Percentiles rank a stretch among this genome's conserved stretches.
Conservation (phyloP, 768 basidiomycete genomes). For the Cubamyces sp. region DNA sequence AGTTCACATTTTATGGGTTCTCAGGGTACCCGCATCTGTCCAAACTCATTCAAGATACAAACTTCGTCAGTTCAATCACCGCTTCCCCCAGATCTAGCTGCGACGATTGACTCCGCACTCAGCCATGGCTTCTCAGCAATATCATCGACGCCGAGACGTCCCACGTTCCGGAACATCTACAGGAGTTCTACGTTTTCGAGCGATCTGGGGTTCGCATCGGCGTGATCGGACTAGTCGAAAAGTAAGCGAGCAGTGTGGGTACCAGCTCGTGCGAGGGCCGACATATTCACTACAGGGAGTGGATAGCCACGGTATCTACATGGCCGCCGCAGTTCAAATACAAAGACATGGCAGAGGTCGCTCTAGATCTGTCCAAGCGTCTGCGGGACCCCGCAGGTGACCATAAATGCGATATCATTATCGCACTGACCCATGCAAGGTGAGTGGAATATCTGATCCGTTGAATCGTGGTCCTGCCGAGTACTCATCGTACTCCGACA, state of each 20-base stretch:
- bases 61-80: conserved; percentile 56
- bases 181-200: conserved; percentile 69
- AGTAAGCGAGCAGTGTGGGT: conserved; percentile 47
- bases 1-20: not conserved
- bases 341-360: conserved; percentile 73
- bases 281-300: conserved; percentile 57
- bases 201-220: conserved; percentile 73
- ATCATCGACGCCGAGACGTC: conserved; percentile 73
- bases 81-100: not conserved
- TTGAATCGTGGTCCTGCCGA: no score
- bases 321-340: conserved; percentile 86
- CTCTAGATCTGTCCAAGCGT: conserved; percentile 67
- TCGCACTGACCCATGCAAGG: conserved; percentile 87
- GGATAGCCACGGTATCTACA: conserved; percentile 85
- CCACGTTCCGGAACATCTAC: conserved; percentile 60
- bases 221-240: conserved; percentile 85
- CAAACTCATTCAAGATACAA: conserved; percentile 70
- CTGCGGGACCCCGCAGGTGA: conserved; percentile 74
- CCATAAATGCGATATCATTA: conserved; percentile 76
- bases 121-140: conserved; percentile 93
- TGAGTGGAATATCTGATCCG: conserved; percentile 34
- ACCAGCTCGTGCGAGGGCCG: not conserved
- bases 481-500: conserved; percentile 3
- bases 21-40: conserved; percentile 66
- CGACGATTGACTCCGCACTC: conserved; percentile 10